phyloP scores from a whole-genome alignment of 2,329 filamentous ascomycete genomes.

The Cytospora schulzeri region DNA sequence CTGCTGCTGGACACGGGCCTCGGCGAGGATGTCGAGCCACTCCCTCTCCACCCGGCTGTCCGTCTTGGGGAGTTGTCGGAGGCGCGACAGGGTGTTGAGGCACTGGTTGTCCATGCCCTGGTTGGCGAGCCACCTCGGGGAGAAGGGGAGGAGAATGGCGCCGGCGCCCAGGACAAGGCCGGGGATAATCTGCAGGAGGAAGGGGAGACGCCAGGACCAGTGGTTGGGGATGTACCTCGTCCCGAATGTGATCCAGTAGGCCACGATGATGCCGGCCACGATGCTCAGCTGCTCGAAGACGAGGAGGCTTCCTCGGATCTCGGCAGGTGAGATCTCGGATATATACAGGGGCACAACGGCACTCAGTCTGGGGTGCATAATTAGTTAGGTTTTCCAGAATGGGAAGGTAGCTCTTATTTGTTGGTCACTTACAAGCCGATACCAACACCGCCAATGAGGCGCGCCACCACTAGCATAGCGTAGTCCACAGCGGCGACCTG shows the following conservation, averaged over 20 bases:
- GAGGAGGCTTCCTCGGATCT: slow-evolving; percentile 36
- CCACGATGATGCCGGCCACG: slow-evolving; percentile 37
- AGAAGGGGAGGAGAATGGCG: slow-evolving; percentile 53
- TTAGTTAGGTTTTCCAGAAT: neutral
- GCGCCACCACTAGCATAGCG: slow-evolving; percentile 53
- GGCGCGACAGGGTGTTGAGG: slow-evolving; percentile 47
- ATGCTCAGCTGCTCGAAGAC: slow-evolving; percentile 38
- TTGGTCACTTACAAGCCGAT: slow-evolving; percentile 42
- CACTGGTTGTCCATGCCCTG: slow-evolving; percentile 51
- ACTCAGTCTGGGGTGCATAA: slow-evolving; percentile 37
- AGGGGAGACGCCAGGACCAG: slow-evolving; percentile 42
- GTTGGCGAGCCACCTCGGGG: slow-evolving; percentile 54
- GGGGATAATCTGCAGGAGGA: slow-evolving; percentile 43
- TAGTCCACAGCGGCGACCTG: slow-evolving; percentile 53
- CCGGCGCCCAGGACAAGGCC: slow-evolving; percentile 39
- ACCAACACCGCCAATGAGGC: slow-evolving; percentile 57
- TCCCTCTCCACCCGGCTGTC: slow-evolving; percentile 49
- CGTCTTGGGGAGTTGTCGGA: slow-evolving; percentile 47
- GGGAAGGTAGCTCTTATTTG: neutral
- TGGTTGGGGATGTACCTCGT: slow-evolving; percentile 36
- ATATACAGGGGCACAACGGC: slow-evolving; percentile 44
- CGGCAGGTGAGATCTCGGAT: slow-evolving; percentile 35
- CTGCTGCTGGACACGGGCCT: slow-evolving; percentile 49
- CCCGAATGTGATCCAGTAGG: slow-evolving; percentile 35
- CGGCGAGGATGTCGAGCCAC: slow-evolving; percentile 51